These are phyloP conservation scores for Kwoniella newhampshirensis DNA, from an alignment of 768 basidiomycete species.

Conservation along the genomic window DNA sequence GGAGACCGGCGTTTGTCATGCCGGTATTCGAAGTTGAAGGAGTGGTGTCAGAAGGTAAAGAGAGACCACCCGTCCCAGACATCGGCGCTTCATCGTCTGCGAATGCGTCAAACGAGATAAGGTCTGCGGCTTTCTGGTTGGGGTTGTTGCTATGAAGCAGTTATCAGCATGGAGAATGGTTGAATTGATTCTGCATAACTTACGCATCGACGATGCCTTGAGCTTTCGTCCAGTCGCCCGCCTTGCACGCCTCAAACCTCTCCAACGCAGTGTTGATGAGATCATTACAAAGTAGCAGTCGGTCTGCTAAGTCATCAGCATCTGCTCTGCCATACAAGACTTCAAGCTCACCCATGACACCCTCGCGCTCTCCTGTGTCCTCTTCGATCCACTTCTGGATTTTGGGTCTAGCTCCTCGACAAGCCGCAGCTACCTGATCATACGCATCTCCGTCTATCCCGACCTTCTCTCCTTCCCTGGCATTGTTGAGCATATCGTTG, in stretches of 20 bases:
- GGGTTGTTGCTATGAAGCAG: constrained; percentile 41
- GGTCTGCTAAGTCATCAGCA: constrained; percentile 59
- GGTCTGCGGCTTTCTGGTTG: constrained; percentile 50
- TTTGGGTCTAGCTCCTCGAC: constrained; percentile 80
- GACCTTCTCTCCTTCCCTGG: constrained; percentile 76
- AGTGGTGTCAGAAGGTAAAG: constrained; percentile 31
- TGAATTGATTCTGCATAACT: constrained; percentile 13
- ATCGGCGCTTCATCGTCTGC: constrained; percentile 48
- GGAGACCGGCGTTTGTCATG: constrained; percentile 15
- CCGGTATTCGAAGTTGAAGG: constrained; percentile 16
- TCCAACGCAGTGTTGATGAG: constrained; percentile 89
- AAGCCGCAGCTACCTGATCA: constrained; percentile 87
- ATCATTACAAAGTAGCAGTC: constrained; percentile 93
- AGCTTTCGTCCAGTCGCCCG: constrained; percentile 70
- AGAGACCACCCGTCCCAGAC: constrained; percentile 42
- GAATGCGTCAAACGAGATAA: constrained; percentile 55
- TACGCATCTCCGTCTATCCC: constrained; percentile 82
- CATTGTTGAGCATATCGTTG: constrained; percentile 96
- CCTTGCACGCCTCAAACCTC: constrained; percentile 90
- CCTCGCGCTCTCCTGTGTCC: constrained; percentile 58
- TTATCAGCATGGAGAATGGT: background rate
- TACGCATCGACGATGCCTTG: constrained; percentile 55
- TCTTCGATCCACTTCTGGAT: constrained; percentile 98
- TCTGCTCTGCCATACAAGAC: background rate
- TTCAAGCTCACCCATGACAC: constrained; percentile 70